Evolutionary conservation across 2,329 filamentous ascomycete genomes (phyloP).

Genomic region (Fusarium sp.): DNA sequence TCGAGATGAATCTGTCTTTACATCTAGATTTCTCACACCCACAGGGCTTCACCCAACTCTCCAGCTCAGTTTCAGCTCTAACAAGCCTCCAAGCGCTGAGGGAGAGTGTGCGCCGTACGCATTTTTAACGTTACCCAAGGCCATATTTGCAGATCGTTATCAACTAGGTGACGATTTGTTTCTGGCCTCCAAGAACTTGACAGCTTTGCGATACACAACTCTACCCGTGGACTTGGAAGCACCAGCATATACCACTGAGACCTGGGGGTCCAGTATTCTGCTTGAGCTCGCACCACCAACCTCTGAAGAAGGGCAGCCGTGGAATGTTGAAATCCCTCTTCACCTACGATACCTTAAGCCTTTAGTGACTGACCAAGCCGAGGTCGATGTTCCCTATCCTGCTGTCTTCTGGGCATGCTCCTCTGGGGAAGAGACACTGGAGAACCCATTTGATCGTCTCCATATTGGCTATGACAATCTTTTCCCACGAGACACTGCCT

Average conservation of each 20-base stretch:
- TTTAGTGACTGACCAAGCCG: constrained; percentile 60
- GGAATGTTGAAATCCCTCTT: constrained; percentile 78
- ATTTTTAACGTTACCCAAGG: constrained; percentile 83
- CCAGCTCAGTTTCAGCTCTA: constrained; percentile 69
- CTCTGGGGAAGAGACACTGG: constrained; percentile 72
- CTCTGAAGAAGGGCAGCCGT: constrained; percentile 53
- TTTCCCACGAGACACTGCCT: constrained; percentile 80
- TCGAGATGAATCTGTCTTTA: constrained; percentile 67
- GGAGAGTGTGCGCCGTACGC: constrained; percentile 77
- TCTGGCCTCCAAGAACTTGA: constrained; percentile 81
- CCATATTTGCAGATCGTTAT: constrained; percentile 87
- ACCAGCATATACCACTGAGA: constrained; percentile 78
- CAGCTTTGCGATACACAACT: constrained; percentile 71
- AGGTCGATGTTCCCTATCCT: constrained; percentile 77
- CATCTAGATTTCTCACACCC: constrained; percentile 71
- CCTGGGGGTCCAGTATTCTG: constrained; percentile 83
- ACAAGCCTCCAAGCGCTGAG: constrained; percentile 59
- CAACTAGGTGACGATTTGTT: constrained; percentile 82
- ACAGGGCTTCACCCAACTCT: constrained; percentile 87
- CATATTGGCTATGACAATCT: constrained; percentile 86
- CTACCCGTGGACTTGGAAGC: constrained; percentile 90
- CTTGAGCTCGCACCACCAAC: constrained; percentile 73
- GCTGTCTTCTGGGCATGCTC: constrained; percentile 91
- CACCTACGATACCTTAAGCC: constrained; percentile 86
- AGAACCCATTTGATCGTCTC: constrained; percentile 86